Conservation (phyloP, 192 early-diverging fungal genomes). For the Umbelopsis vinacea region DNA sequence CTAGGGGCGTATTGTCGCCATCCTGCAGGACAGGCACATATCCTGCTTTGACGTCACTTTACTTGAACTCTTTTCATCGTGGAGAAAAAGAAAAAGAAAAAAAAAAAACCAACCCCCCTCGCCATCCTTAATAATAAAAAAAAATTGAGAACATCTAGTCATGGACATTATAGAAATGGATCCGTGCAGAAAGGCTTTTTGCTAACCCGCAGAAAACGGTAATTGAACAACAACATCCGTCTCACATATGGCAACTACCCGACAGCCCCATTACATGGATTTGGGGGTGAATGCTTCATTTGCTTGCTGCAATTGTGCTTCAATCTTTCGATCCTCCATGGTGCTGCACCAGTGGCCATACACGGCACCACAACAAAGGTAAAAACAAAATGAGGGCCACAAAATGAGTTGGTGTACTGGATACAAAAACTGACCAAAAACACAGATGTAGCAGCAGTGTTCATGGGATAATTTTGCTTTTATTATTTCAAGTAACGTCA, state of each 20-base stretch:
- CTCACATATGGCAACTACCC: neutral
- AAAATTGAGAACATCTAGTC: too few relatives aligned
- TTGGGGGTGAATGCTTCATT: neutral
- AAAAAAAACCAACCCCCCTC: too few relatives aligned
- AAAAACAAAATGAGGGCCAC: neutral
- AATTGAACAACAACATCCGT: slow-evolving; percentile 4
- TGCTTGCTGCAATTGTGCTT: neutral
- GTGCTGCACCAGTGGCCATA: too few relatives aligned
- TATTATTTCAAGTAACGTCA: slow-evolving; percentile 18
- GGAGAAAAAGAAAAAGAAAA: slow-evolving; percentile 8
- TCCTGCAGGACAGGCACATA: slow-evolving; percentile 23
- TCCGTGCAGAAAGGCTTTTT: too few relatives aligned
- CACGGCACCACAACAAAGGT: neutral
- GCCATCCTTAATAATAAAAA: too few relatives aligned
- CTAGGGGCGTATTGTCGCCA: slow-evolving; percentile 12
- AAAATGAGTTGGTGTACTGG: neutral
- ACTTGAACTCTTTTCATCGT: neutral
- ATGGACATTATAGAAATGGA: too few relatives aligned
- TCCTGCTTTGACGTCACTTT: neutral
- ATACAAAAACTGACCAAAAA: neutral
- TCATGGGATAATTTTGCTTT: slow-evolving; percentile 3
- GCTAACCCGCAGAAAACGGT: slow-evolving; percentile 5
- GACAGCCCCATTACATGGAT: neutral
- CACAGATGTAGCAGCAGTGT: too few relatives aligned
- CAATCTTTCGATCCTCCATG: too few relatives aligned